Evolutionary conservation across 116 monocot species (phyloP), one percentile per base, ranked within the genome.

Genomic region (Zostera marina): DNA sequence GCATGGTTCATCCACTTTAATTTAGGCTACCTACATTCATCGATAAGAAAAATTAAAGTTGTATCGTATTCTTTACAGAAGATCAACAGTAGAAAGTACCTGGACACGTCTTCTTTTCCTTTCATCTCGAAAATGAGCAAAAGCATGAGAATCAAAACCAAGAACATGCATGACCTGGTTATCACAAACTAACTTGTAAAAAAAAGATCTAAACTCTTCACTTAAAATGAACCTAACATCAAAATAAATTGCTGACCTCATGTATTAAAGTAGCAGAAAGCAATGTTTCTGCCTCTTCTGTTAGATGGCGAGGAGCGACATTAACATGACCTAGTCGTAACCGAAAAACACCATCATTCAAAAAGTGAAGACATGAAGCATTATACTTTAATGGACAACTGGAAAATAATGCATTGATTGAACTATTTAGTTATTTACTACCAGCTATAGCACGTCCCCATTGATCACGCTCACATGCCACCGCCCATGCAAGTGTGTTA

Each of bases 401-500:
- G 20, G 45, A 63, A 53, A 53, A 17, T 13, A 64, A 11, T 1
- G 9, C 11, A 52, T 16, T 42, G 42, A 16, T 22, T 20, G 10
- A 7, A n/a, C n/a, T n/a, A n/a, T n/a, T 20, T 19, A 67, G 52
- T 32, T 32, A 32, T 32, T 32, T 52, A 26, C 25, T 73, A 85
- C 96, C 98, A 46, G 98, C 98, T 78, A 98, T 81, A 40, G 98
- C 98, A 73, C 98, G 86, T 11, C 98, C 98, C 98, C 98, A 98
- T 65, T 98, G 98, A 47, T 98, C 96, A 53, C 96, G 89, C 63
- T 98, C 96, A 59, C 96, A 98, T 58, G 96, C 96, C 44, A 98
- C 96, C 48, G 96, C 96, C 96, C 96, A 98, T 44, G 96, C 96
- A 76, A 98, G 96, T 32, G 96, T 98, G 59, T 98, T 89, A 20